Base-by-base conservation (phyloP, 108 stramenopile genomes). In the Discostella pseudostelligera region DNA sequence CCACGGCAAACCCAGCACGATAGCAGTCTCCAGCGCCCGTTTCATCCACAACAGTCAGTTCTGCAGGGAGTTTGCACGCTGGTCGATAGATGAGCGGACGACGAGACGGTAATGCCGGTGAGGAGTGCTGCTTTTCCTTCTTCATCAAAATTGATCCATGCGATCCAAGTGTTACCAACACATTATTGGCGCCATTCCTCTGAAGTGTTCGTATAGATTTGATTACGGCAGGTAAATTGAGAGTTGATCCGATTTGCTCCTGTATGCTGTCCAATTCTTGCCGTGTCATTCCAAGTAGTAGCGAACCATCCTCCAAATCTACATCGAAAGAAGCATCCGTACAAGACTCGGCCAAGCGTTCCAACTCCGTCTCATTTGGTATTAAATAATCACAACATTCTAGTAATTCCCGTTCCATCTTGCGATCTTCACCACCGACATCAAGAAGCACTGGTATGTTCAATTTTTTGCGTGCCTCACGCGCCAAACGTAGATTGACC, bases 11-110 rank as follows among this genome's bases (percentile, higher is more conserved):
- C 6, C 78, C 92, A 28, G 92, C 89, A 39, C 92, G 86, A 63
- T 79, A 93, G 45, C 87, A 88, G 64, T 93, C 92, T 5, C 92
- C 92, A 0, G 92, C 89, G 3, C 87, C 89, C 5, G 92, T 90
- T 70, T 88, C 89, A 59, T 93, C 92, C 9, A 90, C 79, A 0
- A 87, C 88, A 9, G 51, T 54, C n/a, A 35, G 43, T n/a, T 46
- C 58, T 4, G 57, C 13, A n/a, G 63, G 71, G 0, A 84, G 59
- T 8, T 35, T 36, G 35, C 69, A 70, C 12, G 84, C 55, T 8
- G 77, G 71, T 24, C 77, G 71, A 19, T 83, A 87, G 22, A 39
- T n/a, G 17, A 63, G 37, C 40, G 20, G 51, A 39, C 12, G 44
- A 53, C 7, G 47, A 48, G 19, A 48, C 17, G 17, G 17, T 4